phyloP scores from a whole-genome alignment of 2,329 filamentous ascomycete species.

The Rutstroemia sp. region DNA sequence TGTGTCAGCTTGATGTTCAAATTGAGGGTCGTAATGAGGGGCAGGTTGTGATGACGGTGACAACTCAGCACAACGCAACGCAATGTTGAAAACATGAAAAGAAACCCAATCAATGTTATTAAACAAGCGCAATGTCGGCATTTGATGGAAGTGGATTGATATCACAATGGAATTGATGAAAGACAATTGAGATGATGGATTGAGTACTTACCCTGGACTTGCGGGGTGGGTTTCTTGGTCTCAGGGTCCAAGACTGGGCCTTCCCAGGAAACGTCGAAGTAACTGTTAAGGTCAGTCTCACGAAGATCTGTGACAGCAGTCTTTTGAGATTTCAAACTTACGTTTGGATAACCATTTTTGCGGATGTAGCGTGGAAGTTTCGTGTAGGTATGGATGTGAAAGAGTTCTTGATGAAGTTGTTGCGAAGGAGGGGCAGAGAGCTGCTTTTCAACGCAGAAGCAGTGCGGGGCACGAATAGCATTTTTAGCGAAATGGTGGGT shows the following conservation, averaged over 20 bases:
- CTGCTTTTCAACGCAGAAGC: conserved; percentile 9
- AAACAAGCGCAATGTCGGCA: no score
- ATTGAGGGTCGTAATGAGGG: conserved; percentile 10
- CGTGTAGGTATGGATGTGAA: conserved; percentile 6
- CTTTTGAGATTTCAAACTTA: conserved; percentile 32
- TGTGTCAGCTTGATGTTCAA: conserved; percentile 19
- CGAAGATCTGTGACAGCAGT: conserved; percentile 36
- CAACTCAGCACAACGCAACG: conserved; percentile 14
- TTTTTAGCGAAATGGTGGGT: conserved; percentile 6
- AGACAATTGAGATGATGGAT: conserved; percentile 5
- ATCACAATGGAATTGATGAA: not conserved
- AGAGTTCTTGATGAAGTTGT: conserved; percentile 11
- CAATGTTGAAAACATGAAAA: not conserved
- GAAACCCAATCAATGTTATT: conserved; percentile 4
- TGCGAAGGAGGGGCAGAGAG: conserved; percentile 10
- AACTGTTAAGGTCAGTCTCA: conserved; percentile 36
- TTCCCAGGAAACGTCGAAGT: conserved; percentile 67
- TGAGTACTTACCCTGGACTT: conserved; percentile 49
- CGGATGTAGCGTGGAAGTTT: conserved; percentile 28
- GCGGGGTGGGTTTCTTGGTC: conserved; percentile 43
- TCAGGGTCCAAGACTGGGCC: conserved; percentile 62
- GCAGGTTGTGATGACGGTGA: conserved; percentile 12
- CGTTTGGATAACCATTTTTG: conserved; percentile 27
- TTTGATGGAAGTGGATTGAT: not conserved
- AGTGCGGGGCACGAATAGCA: conserved; percentile 10